phyloP scores from a whole-genome alignment of 2,329 filamentous ascomycete species.

The Fusarium clavum region DNA sequence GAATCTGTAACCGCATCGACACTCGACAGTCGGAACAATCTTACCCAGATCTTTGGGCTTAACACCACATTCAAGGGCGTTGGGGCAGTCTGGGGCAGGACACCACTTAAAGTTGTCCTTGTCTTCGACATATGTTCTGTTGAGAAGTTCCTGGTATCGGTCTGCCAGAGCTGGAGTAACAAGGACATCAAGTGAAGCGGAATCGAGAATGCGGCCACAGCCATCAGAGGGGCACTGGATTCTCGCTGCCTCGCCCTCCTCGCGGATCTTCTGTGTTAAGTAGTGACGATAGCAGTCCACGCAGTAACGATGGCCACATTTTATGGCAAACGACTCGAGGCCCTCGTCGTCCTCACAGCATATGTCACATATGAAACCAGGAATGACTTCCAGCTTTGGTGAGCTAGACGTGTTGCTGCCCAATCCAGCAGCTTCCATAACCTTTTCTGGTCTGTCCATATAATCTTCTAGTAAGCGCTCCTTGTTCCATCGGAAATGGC shows the following conservation, averaged over 20 bases:
- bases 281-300: conserved; percentile 94
- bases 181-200: conserved; percentile 85
- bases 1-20: conserved; percentile 85
- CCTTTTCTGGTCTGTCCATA: conserved; percentile 86
- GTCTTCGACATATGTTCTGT: conserved; percentile 95
- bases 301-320: conserved; percentile 94
- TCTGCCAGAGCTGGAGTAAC: conserved; percentile 66
- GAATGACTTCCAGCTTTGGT: conserved; percentile 76
- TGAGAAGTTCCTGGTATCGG: conserved; percentile 87
- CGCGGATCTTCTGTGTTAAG: conserved; percentile 89
- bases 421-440: conserved; percentile 86
- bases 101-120: conserved; percentile 98
- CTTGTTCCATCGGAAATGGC: conserved; percentile 95
- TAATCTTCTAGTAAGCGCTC: conserved; percentile 94
- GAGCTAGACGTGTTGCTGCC: conserved; percentile 70
- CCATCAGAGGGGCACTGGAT: conserved; percentile 92
- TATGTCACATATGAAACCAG: conserved; percentile 91
- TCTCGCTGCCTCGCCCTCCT: conserved; percentile 93
- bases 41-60: conserved; percentile 88
- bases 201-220: conserved; percentile 91
- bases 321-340: conserved; percentile 90
- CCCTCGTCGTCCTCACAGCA: conserved; percentile 89
- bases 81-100: conserved; percentile 95
- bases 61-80: conserved; percentile 87
- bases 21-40: conserved; percentile 90